These are phyloP conservation scores for Epichloe typhina DNA, from an alignment of 2,329 filamentous ascomycete genomes.

Conservation along the genomic window DNA sequence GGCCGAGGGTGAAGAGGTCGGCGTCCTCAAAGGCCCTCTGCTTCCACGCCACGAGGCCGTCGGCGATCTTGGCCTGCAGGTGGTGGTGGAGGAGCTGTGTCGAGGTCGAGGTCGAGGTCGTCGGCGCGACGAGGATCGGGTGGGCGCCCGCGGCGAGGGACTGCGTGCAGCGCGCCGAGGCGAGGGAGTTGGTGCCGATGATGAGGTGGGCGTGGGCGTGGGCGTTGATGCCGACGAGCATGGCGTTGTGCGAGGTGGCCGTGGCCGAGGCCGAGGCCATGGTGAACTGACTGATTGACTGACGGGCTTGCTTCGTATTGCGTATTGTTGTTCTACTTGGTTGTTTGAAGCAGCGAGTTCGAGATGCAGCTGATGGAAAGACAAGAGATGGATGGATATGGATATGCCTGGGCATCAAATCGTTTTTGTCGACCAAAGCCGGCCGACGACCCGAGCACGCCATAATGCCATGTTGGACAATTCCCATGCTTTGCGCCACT, in stretches of 20 bases:
- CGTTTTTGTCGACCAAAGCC: no score
- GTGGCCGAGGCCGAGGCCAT: not conserved
- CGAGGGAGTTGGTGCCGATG: slow-evolving; percentile 74
- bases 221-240: slow-evolving; percentile 63
- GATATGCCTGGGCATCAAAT: no score
- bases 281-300: not conserved
- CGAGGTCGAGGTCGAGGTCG: slow-evolving; percentile 36
- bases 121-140: slow-evolving; percentile 66
- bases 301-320: not conserved
- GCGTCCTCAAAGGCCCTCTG: slow-evolving; percentile 52
- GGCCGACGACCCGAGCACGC: slow-evolving; percentile 2
- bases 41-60: slow-evolving; percentile 52
- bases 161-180: slow-evolving; percentile 68
- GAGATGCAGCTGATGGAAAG: no score
- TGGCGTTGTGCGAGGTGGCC: slow-evolving; percentile 18
- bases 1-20: slow-evolving; percentile 65
- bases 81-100: slow-evolving; percentile 40
- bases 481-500: no score
- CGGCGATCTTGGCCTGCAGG: slow-evolving; percentile 50
- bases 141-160: slow-evolving; percentile 71
- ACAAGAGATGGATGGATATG: no score
- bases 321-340: no score
- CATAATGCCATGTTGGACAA: not conserved
- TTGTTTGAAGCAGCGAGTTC: no score
- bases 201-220: slow-evolving; percentile 67